Conservation (phyloP, 768 basidiomycete species). For the Tephrocybe sp. region DNA sequence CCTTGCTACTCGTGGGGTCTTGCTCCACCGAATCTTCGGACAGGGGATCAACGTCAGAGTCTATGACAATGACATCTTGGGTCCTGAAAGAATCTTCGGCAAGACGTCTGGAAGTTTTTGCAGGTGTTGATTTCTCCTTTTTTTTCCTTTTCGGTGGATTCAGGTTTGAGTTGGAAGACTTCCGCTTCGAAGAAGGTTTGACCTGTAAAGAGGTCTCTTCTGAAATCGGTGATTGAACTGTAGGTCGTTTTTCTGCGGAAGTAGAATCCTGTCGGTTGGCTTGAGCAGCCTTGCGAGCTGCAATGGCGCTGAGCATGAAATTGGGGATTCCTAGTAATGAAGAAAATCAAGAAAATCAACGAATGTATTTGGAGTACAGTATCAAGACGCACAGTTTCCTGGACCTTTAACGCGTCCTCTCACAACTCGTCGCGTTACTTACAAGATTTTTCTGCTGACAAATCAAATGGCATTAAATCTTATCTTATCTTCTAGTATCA, state of each 20-base stretch:
- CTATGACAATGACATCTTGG: conserved; percentile 38
- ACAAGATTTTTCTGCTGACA: conserved; percentile 7
- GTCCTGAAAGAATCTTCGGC: conserved; percentile 28
- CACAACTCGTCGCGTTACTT: neutral
- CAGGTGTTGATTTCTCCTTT: conserved; percentile 20
- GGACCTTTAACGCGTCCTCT: neutral
- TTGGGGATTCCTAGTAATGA: neutral
- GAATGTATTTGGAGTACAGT: neutral
- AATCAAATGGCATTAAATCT: conserved; percentile 1
- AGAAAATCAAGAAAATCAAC: neutral
- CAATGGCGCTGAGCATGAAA: conserved; percentile 70
- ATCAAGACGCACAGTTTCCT: conserved; percentile 1
- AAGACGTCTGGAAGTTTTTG: conserved; percentile 31
- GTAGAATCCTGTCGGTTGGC: conserved; percentile 24
- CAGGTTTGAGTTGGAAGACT: conserved; percentile 28
- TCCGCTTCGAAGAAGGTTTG: conserved; percentile 45
- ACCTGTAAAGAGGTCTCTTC: conserved; percentile 7
- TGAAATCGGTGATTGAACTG: conserved; percentile 12
- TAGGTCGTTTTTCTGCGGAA: conserved; percentile 13
- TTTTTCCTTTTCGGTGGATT: conserved; percentile 22
- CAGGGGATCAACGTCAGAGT: conserved; percentile 37
- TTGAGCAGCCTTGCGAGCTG: conserved; percentile 64
- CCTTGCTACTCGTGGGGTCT: conserved; percentile 21
- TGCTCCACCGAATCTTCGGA: conserved; percentile 15
- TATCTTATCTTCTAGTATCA: conserved; percentile 14